Conservation (phyloP, 176 grass and related monocot species). For the Oryza nivara region DNA sequence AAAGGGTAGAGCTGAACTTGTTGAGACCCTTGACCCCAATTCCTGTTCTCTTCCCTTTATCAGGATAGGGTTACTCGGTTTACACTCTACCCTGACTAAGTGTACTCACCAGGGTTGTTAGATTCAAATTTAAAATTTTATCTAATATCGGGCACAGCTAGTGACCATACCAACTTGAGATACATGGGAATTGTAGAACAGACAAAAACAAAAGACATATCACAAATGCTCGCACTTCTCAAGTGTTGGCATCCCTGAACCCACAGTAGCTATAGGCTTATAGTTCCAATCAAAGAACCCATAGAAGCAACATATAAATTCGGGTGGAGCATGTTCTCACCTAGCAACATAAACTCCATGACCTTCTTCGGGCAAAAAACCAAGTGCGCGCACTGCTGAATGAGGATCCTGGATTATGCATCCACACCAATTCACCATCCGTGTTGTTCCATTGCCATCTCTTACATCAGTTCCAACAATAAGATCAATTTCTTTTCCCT, state of each 20-base stretch:
- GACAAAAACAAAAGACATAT: neutral
- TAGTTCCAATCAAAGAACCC: constrained; percentile 9
- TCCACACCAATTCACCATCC: constrained; percentile 98
- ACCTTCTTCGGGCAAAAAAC: constrained; percentile 98
- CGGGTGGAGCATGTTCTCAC: constrained; percentile 43
- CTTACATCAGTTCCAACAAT: constrained; percentile 92
- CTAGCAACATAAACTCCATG: constrained; percentile 99
- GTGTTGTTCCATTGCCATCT: constrained; percentile 92
- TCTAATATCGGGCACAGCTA: constrained; percentile 14
- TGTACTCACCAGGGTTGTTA: neutral
- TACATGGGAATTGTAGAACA: neutral
- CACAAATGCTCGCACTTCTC: neutral
- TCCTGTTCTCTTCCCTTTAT: neutral
- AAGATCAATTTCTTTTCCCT: constrained; percentile 94
- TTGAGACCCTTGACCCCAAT: neutral
- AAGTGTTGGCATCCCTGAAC: neutral
- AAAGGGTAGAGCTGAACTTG: no score
- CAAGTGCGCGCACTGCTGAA: constrained; percentile 84
- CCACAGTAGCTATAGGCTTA: neutral
- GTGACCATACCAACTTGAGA: constrained; percentile 3
- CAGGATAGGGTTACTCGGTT: constrained; percentile 12
- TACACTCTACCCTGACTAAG: neutral
- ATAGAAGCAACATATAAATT: neutral
- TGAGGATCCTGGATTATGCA: constrained; percentile 99
- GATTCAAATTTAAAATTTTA: neutral